Evolutionary conservation across 2,329 filamentous ascomycete species (phyloP).

Genomic region (Aspergillus texensis): DNA sequence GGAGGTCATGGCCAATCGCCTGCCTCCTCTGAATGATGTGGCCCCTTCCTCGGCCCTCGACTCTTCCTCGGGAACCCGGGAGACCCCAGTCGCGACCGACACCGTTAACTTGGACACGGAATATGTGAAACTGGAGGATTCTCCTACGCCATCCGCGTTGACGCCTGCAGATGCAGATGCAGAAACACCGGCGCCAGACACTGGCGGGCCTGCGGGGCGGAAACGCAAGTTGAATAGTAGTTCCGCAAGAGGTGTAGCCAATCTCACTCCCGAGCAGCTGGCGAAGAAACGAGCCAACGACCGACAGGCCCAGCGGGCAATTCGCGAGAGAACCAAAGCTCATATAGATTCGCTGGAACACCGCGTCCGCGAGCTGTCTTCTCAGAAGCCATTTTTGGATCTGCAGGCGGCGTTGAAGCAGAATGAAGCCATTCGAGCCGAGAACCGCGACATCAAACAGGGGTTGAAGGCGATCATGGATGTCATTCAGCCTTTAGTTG

Average conservation of each 20-base stretch:
- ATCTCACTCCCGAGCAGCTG: constrained; percentile 83
- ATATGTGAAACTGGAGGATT: constrained; percentile 29
- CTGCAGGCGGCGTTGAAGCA: constrained; percentile 74
- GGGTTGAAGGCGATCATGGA: constrained; percentile 67
- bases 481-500: constrained; percentile 50
- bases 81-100: constrained; percentile 11
- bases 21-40: constrained; percentile 31
- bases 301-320: constrained; percentile 81
- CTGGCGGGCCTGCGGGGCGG: constrained; percentile 31
- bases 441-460: constrained; percentile 77
- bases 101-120: constrained; percentile 14
- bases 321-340: constrained; percentile 77
- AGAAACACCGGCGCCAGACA: constrained; percentile 23
- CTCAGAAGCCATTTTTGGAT: constrained; percentile 80
- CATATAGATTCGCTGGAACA: constrained; percentile 76
- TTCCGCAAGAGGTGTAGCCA: constrained; percentile 74
- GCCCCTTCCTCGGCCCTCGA: constrained; percentile 29
- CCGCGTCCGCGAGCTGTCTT: constrained; percentile 74
- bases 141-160: constrained; percentile 27
- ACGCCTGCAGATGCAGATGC: constrained; percentile 26
- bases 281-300: constrained; percentile 91
- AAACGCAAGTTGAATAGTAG: constrained; percentile 47
- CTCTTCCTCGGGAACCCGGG: constrained; percentile 9
- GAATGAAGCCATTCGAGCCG: constrained; percentile 75
- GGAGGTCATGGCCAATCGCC: constrained; percentile 39